Percentiles rank a stretch among this genome's conserved stretches.
Evolutionary conservation across 1,139 yeast species (phyloP).

Genomic region (Geotrichum australiense): DNA sequence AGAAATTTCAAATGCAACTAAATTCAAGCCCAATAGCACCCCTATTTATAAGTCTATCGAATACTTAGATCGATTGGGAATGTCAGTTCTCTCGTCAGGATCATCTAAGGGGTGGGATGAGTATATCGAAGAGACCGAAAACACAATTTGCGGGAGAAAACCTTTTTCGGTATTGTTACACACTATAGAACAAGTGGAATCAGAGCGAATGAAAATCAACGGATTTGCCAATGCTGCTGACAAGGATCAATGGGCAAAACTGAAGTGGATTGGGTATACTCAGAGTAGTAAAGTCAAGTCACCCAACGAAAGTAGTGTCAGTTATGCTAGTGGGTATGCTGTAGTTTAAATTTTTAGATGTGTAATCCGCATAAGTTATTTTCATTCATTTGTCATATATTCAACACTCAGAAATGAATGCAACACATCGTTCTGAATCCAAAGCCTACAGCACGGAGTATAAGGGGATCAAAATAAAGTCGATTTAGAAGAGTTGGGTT

Average conservation of each 20-base stretch:
- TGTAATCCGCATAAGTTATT: not conserved
- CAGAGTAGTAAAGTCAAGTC: conserved; percentile 59
- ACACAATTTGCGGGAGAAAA: conserved; percentile 90
- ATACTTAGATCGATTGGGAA: conserved; percentile 58
- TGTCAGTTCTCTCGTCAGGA: conserved; percentile 55
- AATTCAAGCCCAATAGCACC: conserved; percentile 21
- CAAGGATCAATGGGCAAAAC: conserved; percentile 28
- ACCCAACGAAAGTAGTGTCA: conserved; percentile 67
- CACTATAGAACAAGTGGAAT: conserved; percentile 39
- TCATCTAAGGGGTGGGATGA: conserved; percentile 52
- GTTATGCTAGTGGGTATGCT: conserved; percentile 82
- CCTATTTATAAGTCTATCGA: conserved; percentile 71
- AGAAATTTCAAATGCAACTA: conserved; percentile 1
- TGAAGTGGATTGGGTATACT: conserved; percentile 74
- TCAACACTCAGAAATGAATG: too few relatives aligned
- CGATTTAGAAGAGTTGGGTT: too few relatives aligned
- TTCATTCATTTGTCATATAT: too few relatives aligned
- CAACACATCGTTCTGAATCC: too few relatives aligned
- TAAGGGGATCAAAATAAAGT: too few relatives aligned
- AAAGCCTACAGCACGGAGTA: too few relatives aligned
- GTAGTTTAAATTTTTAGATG: conserved; percentile 22
- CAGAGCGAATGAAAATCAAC: conserved; percentile 17
- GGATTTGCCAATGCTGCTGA: conserved; percentile 17
- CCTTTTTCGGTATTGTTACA: conserved; percentile 64
- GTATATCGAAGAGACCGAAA: conserved; percentile 64